A percentile compares a stretch with the other conserved stretches of the same genome.
Evolutionary conservation across 176 grass and related monocot genomes (phyloP).

Genomic region (Bothriochloa decipiens): DNA sequence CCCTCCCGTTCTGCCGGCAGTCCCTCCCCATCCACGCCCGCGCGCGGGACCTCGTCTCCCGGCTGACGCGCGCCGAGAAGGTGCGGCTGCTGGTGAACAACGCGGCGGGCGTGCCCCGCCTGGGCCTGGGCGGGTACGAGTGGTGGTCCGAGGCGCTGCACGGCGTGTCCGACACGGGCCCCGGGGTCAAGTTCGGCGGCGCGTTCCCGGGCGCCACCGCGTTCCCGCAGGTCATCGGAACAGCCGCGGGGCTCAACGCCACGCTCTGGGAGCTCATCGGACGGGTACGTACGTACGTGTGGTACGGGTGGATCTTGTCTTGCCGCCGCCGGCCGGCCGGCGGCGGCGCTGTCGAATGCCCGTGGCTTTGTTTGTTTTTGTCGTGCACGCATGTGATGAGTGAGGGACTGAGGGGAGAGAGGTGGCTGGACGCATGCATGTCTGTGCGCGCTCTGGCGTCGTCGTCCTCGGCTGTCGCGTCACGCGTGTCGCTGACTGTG

Average conservation of each 20-base stretch:
- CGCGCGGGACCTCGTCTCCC: conserved; percentile 58
- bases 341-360: too few relatives aligned
- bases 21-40: conserved; percentile 35
- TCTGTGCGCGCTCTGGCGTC: too few relatives aligned
- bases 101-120: conserved; percentile 66
- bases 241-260: conserved; percentile 81
- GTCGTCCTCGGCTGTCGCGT: too few relatives aligned
- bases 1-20: conserved; percentile 57
- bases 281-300: conserved; percentile 53
- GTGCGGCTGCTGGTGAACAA: conserved; percentile 79
- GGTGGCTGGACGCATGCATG: too few relatives aligned
- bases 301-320: too few relatives aligned
- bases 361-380: background rate
- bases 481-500: too few relatives aligned
- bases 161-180: conserved; percentile 65
- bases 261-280: conserved; percentile 90
- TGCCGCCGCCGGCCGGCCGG: too few relatives aligned
- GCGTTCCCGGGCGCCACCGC: conserved; percentile 79
- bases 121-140: conserved; percentile 66
- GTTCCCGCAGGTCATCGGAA: conserved; percentile 92
- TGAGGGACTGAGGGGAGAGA: too few relatives aligned
- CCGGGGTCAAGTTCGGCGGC: conserved; percentile 71
- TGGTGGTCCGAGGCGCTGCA: conserved; percentile 99
- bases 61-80: conserved; percentile 76
- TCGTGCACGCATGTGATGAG: too few relatives aligned